These are phyloP conservation scores for Periconia digitata DNA, from an alignment of 2,329 filamentous ascomycete genomes.

Conservation along the genomic window DNA sequence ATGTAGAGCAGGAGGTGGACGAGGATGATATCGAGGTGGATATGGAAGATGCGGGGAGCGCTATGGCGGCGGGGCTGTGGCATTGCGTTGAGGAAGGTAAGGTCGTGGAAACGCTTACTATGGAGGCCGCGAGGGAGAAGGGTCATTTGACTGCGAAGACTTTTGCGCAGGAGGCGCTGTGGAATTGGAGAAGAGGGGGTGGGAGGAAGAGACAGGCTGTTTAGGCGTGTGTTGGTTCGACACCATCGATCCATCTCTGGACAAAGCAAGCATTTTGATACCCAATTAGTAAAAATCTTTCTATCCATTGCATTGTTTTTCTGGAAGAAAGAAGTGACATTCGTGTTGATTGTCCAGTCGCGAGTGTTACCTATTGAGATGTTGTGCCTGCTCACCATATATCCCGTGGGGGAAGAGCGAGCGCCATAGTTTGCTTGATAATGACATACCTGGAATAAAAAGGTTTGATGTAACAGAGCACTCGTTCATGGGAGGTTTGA, in stretches of 20 bases:
- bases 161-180: conserved; percentile 86
- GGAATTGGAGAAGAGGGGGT: conserved; percentile 79
- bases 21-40: conserved; percentile 32
- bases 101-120: conserved; percentile 74
- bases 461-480: too few species aligned
- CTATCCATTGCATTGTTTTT: too few species aligned
- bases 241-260: not conserved
- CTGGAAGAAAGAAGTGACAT: too few species aligned
- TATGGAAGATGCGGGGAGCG: conserved; percentile 44
- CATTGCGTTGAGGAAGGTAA: conserved; percentile 72
- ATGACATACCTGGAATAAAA: too few species aligned
- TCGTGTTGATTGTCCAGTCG: too few species aligned
- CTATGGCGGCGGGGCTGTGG: conserved; percentile 78
- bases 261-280: too few species aligned
- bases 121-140: conserved; percentile 68
- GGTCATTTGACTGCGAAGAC: conserved; percentile 78
- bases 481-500: too few species aligned
- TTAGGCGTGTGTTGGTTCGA: conserved; percentile 17
- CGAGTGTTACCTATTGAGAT: too few species aligned
- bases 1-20: conserved; percentile 42
- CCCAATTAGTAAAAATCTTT: not conserved
- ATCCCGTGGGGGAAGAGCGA: too few species aligned
- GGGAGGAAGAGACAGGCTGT: conserved; percentile 59
- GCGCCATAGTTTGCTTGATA: too few species aligned
- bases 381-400: too few species aligned